A percentile compares a stretch with the other conserved stretches of the same genome.
Evolutionary conservation across 2,329 filamentous ascomycete species (phyloP).

Genomic region (Fusarium paranaense): DNA sequence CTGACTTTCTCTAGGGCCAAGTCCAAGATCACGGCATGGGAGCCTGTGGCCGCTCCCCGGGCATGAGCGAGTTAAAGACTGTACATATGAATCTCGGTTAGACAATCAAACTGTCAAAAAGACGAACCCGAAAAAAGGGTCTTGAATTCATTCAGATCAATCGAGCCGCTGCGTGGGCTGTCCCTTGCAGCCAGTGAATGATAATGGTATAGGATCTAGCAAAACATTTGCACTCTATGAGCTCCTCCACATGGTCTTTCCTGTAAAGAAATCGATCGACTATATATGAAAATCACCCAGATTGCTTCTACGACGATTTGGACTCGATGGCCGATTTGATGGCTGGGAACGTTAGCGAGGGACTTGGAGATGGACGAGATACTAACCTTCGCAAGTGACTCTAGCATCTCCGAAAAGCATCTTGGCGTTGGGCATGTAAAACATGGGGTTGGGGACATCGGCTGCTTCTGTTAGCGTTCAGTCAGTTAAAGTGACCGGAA

Average conservation of each 20-base stretch:
- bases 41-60: conserved; percentile 56
- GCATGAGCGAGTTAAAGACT: conserved; percentile 40
- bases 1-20: conserved; percentile 57
- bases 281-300: conserved; percentile 25
- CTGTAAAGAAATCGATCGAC: conserved; percentile 9
- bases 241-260: conserved; percentile 26
- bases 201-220: conserved; percentile 37
- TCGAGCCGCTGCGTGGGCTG: conserved; percentile 5
- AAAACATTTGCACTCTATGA: conserved; percentile 34
- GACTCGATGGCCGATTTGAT: conserved; percentile 56
- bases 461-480: conserved; percentile 59
- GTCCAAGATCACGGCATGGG: conserved; percentile 66
- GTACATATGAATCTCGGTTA: conserved; percentile 48
- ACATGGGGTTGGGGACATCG: conserved; percentile 93
- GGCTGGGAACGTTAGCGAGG: conserved; percentile 48
- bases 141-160: conserved; percentile 26
- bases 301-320: conserved; percentile 41
- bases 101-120: conserved; percentile 27
- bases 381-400: conserved; percentile 80
- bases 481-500: not conserved
- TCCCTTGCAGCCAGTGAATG: conserved; percentile 12
- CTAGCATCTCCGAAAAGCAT: conserved; percentile 96
- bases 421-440: conserved; percentile 88
- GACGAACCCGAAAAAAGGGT: conserved; percentile 20
- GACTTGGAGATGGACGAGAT: not conserved